A percentile compares a stretch with the other conserved stretches of the same genome.
phyloP scores from a whole-genome alignment of 2,329 filamentous ascomycete species.

The Tolypocladium ophioglossoides region DNA sequence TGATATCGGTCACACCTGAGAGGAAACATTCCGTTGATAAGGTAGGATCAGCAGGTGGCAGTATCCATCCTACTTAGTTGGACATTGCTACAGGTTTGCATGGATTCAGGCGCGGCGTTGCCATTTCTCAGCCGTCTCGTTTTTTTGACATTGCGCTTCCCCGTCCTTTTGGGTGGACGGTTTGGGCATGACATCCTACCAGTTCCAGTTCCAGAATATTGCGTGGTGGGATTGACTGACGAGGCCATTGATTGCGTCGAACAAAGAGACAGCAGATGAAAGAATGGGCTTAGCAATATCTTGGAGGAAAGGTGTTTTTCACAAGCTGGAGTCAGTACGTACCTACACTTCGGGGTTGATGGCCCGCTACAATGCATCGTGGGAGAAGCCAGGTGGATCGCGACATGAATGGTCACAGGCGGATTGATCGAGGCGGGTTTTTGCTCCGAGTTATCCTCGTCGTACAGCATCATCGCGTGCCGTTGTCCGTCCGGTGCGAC shows the following conservation, averaged over 20 bases:
- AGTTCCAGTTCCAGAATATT: not conserved
- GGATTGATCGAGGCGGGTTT: not conserved
- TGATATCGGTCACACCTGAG: not conserved
- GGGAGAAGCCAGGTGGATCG: not conserved
- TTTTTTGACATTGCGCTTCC: not conserved
- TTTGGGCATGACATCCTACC: not conserved
- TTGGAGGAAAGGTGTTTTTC: not conserved
- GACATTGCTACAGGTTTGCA: not conserved
- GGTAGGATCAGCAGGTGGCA: not conserved
- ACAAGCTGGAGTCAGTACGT: not conserved
- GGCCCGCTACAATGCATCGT: not conserved
- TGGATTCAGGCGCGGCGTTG: not conserved
- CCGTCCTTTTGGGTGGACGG: not conserved
- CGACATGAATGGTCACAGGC: not conserved
- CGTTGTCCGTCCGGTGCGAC: not conserved
- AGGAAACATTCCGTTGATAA: too few relatives aligned
- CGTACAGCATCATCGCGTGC: not conserved
- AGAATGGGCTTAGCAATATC: not conserved
- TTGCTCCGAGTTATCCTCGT: not conserved
- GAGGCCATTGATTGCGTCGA: not conserved
- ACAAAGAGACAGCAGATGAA: not conserved
- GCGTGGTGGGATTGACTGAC: not conserved
- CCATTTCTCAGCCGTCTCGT: not conserved
- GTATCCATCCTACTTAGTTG: not conserved
- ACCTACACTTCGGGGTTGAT: too few relatives aligned